Evolutionary conservation across 768 basidiomycete genomes (phyloP).

Genomic region (Tulasnella sp.): DNA sequence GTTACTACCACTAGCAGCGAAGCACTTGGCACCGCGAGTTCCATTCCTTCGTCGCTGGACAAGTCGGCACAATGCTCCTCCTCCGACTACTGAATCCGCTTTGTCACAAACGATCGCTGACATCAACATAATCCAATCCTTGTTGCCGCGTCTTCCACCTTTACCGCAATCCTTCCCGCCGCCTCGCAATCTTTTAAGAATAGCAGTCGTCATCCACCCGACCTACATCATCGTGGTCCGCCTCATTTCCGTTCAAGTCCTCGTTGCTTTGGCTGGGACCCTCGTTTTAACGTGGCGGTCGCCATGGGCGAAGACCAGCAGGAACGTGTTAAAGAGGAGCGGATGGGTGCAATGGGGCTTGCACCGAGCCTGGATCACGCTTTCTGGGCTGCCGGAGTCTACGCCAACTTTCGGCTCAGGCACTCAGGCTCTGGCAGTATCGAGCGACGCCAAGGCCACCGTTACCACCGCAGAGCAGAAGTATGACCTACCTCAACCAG

Average conservation of each 20-base stretch:
- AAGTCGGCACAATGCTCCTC: background rate
- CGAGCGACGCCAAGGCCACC: background rate
- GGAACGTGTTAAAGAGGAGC: slow-evolving; percentile 56
- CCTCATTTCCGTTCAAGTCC: slow-evolving; percentile 58
- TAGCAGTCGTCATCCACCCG: slow-evolving; percentile 53
- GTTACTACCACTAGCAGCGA: slow-evolving; percentile 6
- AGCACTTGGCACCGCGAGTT: background rate
- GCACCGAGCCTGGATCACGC: slow-evolving; percentile 50
- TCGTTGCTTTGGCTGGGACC: slow-evolving; percentile 59
- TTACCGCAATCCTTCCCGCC: slow-evolving; percentile 32
- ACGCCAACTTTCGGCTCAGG: slow-evolving; percentile 19
- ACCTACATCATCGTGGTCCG: slow-evolving; percentile 66
- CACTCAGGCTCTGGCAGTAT: background rate
- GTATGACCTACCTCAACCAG: slow-evolving; percentile 16
- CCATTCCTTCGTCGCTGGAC: slow-evolving; percentile 13
- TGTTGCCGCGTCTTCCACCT: slow-evolving; percentile 44
- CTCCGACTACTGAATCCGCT: slow-evolving; percentile 51
- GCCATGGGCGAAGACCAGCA: slow-evolving; percentile 59
- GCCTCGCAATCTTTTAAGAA: slow-evolving; percentile 47
- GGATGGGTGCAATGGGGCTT: slow-evolving; percentile 64
- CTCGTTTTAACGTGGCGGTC: slow-evolving; percentile 60
- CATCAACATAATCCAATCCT: slow-evolving; percentile 59
- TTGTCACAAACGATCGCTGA: slow-evolving; percentile 59
- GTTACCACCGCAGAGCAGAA: slow-evolving; percentile 40
- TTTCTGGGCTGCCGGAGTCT: slow-evolving; percentile 57